A percentile compares a stretch with the other conserved stretches of the same genome.
These are phyloP conservation scores for Fusarium nisikadoi DNA, from an alignment of 2,329 filamentous ascomycete species.

Conservation along the genomic window DNA sequence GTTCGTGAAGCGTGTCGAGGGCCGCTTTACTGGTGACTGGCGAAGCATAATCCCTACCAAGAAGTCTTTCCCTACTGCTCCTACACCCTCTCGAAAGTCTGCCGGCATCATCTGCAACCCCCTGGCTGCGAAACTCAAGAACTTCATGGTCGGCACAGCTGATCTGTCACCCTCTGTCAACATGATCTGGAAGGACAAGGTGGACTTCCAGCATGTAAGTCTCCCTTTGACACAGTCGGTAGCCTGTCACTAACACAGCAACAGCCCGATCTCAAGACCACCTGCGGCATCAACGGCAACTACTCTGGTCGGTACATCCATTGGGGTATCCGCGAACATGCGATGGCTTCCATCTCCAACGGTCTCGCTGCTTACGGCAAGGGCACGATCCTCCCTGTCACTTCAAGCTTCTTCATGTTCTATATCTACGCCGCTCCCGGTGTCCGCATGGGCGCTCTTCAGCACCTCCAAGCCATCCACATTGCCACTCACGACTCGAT, in stretches of 20 bases:
- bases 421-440: slow-evolving; percentile 67
- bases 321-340: slow-evolving; percentile 70
- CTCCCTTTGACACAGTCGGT: neutral
- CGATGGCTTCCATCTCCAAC: slow-evolving; percentile 68
- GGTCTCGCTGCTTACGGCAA: slow-evolving; percentile 68
- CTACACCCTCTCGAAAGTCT: slow-evolving; percentile 62
- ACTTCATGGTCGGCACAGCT: slow-evolving; percentile 65
- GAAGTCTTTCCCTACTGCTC: slow-evolving; percentile 55
- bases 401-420: slow-evolving; percentile 72
- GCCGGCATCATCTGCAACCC: slow-evolving; percentile 62
- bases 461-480: slow-evolving; percentile 66
- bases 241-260: neutral
- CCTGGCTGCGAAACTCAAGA: slow-evolving; percentile 57
- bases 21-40: slow-evolving; percentile 61
- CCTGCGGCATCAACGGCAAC: slow-evolving; percentile 64
- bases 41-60: slow-evolving; percentile 58
- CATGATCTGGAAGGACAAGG: slow-evolving; percentile 65
- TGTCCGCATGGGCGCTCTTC: slow-evolving; percentile 69
- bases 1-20: slow-evolving; percentile 59
- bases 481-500: slow-evolving; percentile 71
- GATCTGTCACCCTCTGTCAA: slow-evolving; percentile 64
- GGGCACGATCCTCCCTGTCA: slow-evolving; percentile 67
- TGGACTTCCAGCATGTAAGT: slow-evolving; percentile 59
- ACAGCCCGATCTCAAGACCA: slow-evolving; percentile 51
- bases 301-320: slow-evolving; percentile 67